Base-by-base conservation (phyloP, 2,329 filamentous ascomycete species). In the Amesomyces nigricolor region DNA sequence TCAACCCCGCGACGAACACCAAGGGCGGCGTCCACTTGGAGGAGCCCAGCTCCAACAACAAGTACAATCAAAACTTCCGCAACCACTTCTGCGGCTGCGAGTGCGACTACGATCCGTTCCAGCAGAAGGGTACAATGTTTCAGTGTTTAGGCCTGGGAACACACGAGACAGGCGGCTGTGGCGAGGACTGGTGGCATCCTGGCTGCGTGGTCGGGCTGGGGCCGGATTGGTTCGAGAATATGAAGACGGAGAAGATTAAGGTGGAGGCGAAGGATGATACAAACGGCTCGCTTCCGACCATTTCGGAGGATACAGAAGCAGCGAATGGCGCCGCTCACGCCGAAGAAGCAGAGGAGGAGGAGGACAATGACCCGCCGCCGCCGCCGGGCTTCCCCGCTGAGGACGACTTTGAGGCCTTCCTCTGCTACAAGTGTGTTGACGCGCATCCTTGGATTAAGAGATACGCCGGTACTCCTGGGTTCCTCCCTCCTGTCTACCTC, bases 181-280 rank as follows among this genome's bases (percentile, higher is more conserved):
- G 92, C 11, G 92, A 97, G 73, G 92, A 97, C 67, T 97, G 92
- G 92, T 97, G 90, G 79, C 92, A 97, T 73, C 90, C 92, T 0
- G 91, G 94, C 59, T 97, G 92, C 67, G 75, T 97, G 7, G 83
- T 96, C 47, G 91, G 91, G 5, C 73, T 95, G 63, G 84, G 86
- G 0, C 81, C 89, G 10, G 80, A 83, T 57, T 91, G 88, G 83
- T 83, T 78, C 61, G 83, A 86, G 66, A 78, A 73, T 65, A 75
- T 71, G 70, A 67, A 70, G 61, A 70, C 63, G 55, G 51, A 65
- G n/a, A 53, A 59, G 10, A 51, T 56, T 7, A 72, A 73, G 45
- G 43, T 60, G 14, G 72, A 72, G 48, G 55, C 62, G 9, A 56
- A 58, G 55, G 46, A 54, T 17, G 61, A 17, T 38, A n/a, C 51